Conservation (phyloP, 176 grass and related monocot genomes). For the Secale cereale region DNA sequence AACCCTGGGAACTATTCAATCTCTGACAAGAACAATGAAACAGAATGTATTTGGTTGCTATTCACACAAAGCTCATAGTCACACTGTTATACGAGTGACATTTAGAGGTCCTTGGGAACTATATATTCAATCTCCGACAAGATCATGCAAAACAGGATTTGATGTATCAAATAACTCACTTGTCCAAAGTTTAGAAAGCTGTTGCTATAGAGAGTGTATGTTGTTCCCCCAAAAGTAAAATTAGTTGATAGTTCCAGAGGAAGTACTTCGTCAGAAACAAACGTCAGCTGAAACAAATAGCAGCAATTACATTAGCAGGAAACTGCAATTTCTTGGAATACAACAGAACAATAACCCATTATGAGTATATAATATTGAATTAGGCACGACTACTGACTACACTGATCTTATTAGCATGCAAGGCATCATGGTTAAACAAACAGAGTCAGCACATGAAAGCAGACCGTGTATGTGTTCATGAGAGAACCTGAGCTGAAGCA, state of each 20-base stretch:
- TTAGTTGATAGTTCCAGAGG: slow-evolving; percentile 50
- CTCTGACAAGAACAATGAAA: not conserved
- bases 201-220: slow-evolving; percentile 83
- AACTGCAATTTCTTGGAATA: not conserved
- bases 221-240: slow-evolving; percentile 69
- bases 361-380: not conserved
- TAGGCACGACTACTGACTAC: not conserved
- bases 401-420: not conserved
- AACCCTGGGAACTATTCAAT: not conserved
- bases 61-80: not conserved
- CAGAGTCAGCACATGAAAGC: not conserved
- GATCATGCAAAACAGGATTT: slow-evolving; percentile 2
- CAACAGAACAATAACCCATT: not conserved
- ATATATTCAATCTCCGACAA: not conserved
- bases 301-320: slow-evolving; percentile 26
- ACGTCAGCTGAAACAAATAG: slow-evolving; percentile 81
- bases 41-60: not conserved
- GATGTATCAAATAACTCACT: slow-evolving; percentile 41
- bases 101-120: not conserved
- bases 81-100: not conserved
- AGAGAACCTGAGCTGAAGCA: slow-evolving; percentile 80
- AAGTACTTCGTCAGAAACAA: slow-evolving; percentile 87
- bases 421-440: not conserved
- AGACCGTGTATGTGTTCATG: not conserved
- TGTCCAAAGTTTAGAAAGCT: slow-evolving; percentile 97